Evolutionary conservation across 305 asterid genomes (phyloP).

Genomic region (Fraxinus sp.): DNA sequence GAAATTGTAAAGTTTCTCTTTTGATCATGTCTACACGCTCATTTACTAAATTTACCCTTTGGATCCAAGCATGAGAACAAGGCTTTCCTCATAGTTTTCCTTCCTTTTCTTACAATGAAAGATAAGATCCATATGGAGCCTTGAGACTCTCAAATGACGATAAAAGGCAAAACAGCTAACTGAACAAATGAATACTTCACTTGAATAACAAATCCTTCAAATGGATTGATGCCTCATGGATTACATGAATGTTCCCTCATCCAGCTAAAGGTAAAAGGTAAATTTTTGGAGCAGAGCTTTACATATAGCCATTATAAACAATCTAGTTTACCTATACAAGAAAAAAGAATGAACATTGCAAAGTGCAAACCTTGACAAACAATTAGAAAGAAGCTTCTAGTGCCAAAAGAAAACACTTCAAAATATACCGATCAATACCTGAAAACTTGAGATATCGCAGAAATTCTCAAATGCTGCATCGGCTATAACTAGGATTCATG

Average conservation of each 20-base stretch:
- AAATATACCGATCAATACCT: neutral
- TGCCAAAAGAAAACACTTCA: neutral
- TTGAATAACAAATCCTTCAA: neutral
- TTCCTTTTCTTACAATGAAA: conserved; percentile 7
- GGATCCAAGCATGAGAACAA: conserved; percentile 3
- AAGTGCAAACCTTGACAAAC: neutral
- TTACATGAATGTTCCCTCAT: neutral
- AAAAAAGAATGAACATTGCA: neutral
- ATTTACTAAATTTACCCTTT: neutral
- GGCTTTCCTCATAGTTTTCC: neutral
- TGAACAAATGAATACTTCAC: neutral
- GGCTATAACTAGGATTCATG: neutral
- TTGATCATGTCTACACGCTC: neutral
- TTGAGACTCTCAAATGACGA: neutral
- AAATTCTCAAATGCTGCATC: conserved; percentile 9
- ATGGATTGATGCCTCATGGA: neutral
- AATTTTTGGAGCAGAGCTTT: neutral
- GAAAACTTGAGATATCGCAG: conserved; percentile 9
- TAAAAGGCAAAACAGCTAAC: neutral
- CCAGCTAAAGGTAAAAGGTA: neutral
- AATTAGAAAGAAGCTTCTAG: neutral
- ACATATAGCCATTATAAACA: neutral
- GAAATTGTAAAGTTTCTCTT: neutral
- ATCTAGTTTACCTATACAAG: neutral
- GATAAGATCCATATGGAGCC: conserved; percentile 5